Conservation (phyloP, 176 grass and related monocot genomes). For the Poa pratensis region DNA sequence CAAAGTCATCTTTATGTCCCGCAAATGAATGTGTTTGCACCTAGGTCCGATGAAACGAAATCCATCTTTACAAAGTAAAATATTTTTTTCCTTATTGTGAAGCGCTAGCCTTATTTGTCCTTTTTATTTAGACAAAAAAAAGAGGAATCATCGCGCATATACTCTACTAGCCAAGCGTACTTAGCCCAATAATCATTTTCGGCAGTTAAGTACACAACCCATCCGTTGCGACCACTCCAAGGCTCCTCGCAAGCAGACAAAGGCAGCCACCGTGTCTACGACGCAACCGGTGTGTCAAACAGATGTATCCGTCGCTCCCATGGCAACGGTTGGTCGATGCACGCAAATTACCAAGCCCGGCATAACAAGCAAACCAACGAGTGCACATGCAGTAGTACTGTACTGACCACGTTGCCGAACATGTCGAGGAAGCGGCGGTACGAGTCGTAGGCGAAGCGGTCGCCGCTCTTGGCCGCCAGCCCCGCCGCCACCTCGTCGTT, state of each 20-base stretch:
- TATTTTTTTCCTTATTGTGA: background rate
- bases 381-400: background rate
- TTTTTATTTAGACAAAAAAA: background rate
- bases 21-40: too few relatives aligned
- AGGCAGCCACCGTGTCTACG: background rate
- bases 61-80: too few relatives aligned
- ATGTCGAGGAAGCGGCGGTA: constrained; percentile 97
- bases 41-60: too few relatives aligned
- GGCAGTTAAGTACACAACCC: background rate
- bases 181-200: constrained; percentile 8
- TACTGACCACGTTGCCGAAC: constrained; percentile 91
- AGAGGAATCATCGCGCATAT: background rate
- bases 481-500: constrained; percentile 85
- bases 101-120: background rate
- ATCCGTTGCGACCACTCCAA: background rate
- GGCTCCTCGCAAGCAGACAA: constrained; percentile 5
- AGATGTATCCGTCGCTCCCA: background rate
- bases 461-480: constrained; percentile 82
- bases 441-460: constrained; percentile 95
- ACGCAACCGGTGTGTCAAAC: background rate
- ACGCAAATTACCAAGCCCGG: background rate
- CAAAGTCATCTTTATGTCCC: too few relatives aligned
- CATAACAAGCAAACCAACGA: background rate
- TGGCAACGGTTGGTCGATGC: background rate
- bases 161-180: background rate